phyloP scores from a whole-genome alignment of 2,329 filamentous ascomycete genomes.

The Rhytidhysteron rufulum region DNA sequence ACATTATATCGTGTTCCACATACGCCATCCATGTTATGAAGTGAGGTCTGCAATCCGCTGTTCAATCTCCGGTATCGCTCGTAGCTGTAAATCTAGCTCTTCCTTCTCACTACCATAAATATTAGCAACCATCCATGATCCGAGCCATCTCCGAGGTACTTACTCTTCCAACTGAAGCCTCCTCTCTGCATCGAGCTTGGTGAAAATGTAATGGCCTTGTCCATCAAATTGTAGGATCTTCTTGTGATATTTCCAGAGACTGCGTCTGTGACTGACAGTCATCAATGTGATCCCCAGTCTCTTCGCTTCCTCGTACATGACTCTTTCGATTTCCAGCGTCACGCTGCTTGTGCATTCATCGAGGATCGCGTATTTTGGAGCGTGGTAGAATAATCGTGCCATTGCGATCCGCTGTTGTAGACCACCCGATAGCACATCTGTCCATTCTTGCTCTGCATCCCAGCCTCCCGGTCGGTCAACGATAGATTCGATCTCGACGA shows the following conservation, averaged over 20 bases:
- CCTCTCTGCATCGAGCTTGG: conserved; percentile 80
- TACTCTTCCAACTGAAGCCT: conserved; percentile 81
- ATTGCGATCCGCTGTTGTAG: conserved; percentile 96
- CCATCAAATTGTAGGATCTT: conserved; percentile 96
- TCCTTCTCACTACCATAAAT: conserved; percentile 69
- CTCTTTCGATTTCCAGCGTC: conserved; percentile 89
- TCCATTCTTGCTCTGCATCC: conserved; percentile 96
- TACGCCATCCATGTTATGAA: too few relatives aligned
- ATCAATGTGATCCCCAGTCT: conserved; percentile 87
- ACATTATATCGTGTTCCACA: too few relatives aligned
- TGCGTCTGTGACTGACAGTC: conserved; percentile 89
- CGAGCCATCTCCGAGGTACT: too few relatives aligned
- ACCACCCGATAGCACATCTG: conserved; percentile 86
- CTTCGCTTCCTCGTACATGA: conserved; percentile 98
- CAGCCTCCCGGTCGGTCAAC: conserved; percentile 77
- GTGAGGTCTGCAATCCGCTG: conserved; percentile 76
- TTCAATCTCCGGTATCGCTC: conserved; percentile 85
- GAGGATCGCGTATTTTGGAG: conserved; percentile 87
- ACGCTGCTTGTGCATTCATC: conserved; percentile 96
- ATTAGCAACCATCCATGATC: conserved; percentile 4
- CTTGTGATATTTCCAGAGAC: conserved; percentile 94
- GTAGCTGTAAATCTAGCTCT: conserved; percentile 79
- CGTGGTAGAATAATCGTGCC: conserved; percentile 92
- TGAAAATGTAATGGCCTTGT: conserved; percentile 87
- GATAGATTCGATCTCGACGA: conserved; percentile 78